Base-by-base conservation (phyloP, 140 eudicot species). In the Bidens hawaiensis region DNA sequence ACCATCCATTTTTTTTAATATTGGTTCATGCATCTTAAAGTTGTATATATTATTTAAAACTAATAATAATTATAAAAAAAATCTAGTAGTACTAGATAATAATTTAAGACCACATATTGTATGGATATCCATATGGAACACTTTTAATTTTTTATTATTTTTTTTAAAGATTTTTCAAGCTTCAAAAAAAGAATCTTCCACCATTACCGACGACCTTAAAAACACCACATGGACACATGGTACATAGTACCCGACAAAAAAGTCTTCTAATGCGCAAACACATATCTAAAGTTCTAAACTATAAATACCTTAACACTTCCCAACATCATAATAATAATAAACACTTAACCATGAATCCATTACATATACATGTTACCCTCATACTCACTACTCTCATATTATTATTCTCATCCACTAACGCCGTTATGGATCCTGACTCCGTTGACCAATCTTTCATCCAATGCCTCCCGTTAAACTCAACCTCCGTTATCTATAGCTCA, bases 211-310 rank as follows among this genome's bases (percentile, higher is more conserved):
- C 65, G 65, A 52, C 67, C 77, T 41, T n/a, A 31, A 41, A 28
- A 63, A 10, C 65, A 5, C 17, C n/a, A n/a, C n/a, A n/a, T n/a
- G n/a, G n/a, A n/a, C 49, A n/a, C 76, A 71, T 71, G 76, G n/a
- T n/a, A n/a, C n/a, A n/a, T 62, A 64, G 1, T 4, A 21, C 16
- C 4, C 75, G 53, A 26, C 70, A 51, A 18, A 64, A 69, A 52
- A 69, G 67, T 58, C 75, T 11, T 8, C n/a, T 3, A 47, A 73
- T 68, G 68, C 73, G 62, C 78, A 17, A 73, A 73, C 68, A 58
- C 26, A 7, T 3, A 26, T 43, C 21, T 0, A 23, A n/a, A n/a
- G n/a, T n/a, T n/a, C n/a, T n/a, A n/a, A 27, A 33, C 66, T 65
- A 71, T 71, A 62, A 27, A 71, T 14, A 48, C 69, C 24, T 21